Evolutionary conservation across 495 filamentous ascomycete genomes (phyloP).

Genomic region (Bacidia gigantensis): DNA sequence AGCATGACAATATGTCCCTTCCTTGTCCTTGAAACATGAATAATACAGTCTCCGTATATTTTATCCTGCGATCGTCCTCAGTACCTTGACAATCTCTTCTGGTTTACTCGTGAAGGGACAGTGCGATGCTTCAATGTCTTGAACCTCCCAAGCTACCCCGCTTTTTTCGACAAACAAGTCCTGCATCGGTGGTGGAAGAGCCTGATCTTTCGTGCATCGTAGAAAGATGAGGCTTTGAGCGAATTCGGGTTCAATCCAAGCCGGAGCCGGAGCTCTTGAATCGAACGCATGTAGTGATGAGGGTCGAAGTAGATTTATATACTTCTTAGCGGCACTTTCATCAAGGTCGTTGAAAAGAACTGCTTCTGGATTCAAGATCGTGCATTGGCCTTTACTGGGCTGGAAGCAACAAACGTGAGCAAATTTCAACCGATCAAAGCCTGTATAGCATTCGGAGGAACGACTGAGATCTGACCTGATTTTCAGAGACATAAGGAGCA

Average conservation of each 20-base stretch:
- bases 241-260: slow-evolving; percentile 19
- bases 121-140: slow-evolving; percentile 22
- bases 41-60: too few species aligned
- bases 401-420: not conserved
- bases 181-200: slow-evolving; percentile 21
- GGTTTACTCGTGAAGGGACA: slow-evolving; percentile 22
- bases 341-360: slow-evolving; percentile 24
- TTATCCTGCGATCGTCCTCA: too few species aligned
- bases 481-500: slow-evolving; percentile 19
- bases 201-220: slow-evolving; percentile 23
- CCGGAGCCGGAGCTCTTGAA: slow-evolving; percentile 3
- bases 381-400: slow-evolving; percentile 4
- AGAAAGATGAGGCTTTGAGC: slow-evolving; percentile 24
- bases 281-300: slow-evolving; percentile 23
- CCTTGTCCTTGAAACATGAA: too few species aligned
- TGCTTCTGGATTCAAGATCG: slow-evolving; percentile 10
- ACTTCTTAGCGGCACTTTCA: slow-evolving; percentile 15
- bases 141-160: slow-evolving; percentile 15
- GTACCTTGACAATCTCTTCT: slow-evolving; percentile 10
- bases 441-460: not conserved
- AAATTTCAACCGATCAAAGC: not conserved
- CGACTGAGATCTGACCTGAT: too few species aligned
- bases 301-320: slow-evolving; percentile 8
- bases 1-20: too few species aligned
- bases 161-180: slow-evolving; percentile 22